A percentile compares a stretch with the other conserved stretches of the same genome.
phyloP scores from a whole-genome alignment of 2,329 filamentous ascomycete genomes.

The Fusarium sp. region DNA sequence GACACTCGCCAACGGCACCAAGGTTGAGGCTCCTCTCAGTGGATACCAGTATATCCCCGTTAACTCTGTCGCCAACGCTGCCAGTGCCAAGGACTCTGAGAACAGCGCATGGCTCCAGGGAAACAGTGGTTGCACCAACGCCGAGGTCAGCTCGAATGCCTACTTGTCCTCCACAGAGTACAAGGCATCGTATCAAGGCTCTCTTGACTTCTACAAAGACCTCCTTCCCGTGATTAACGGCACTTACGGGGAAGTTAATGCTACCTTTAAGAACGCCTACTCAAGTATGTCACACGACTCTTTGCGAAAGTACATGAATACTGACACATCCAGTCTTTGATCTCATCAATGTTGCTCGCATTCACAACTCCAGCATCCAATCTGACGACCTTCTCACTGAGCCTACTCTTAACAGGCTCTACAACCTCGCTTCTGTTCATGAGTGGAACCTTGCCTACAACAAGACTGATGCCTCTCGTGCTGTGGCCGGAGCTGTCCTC shows the following conservation, averaged over 20 bases:
- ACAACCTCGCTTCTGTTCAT: conserved; percentile 80
- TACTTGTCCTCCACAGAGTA: conserved; percentile 65
- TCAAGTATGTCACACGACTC: conserved; percentile 63
- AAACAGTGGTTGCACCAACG: conserved; percentile 66
- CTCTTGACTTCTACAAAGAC: conserved; percentile 69
- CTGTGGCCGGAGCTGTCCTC: conserved; percentile 68
- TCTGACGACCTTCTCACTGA: conserved; percentile 69
- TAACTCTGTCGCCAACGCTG: conserved; percentile 66
- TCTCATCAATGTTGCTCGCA: conserved; percentile 68
- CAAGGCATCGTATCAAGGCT: conserved; percentile 56
- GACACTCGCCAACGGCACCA: conserved; percentile 77
- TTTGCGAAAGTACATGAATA: conserved; percentile 48
- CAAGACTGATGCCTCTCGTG: conserved; percentile 72
- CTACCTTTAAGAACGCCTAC: conserved; percentile 71
- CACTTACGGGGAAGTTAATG: conserved; percentile 59
- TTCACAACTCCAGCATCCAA: conserved; percentile 72
- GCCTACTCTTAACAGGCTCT: conserved; percentile 70
- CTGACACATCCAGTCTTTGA: conserved; percentile 63
- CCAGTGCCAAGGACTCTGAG: conserved; percentile 67
- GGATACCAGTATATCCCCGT: conserved; percentile 90
- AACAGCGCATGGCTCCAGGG: conserved; percentile 70
- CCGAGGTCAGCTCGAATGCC: conserved; percentile 65
- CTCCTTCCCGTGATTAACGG: conserved; percentile 67
- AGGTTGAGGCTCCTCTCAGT: conserved; percentile 74
- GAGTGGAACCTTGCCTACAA: conserved; percentile 90